Evolutionary conservation across 371 early-diverging fungal genomes (phyloP).

Genomic region (Rhizopus arrhizus): DNA sequence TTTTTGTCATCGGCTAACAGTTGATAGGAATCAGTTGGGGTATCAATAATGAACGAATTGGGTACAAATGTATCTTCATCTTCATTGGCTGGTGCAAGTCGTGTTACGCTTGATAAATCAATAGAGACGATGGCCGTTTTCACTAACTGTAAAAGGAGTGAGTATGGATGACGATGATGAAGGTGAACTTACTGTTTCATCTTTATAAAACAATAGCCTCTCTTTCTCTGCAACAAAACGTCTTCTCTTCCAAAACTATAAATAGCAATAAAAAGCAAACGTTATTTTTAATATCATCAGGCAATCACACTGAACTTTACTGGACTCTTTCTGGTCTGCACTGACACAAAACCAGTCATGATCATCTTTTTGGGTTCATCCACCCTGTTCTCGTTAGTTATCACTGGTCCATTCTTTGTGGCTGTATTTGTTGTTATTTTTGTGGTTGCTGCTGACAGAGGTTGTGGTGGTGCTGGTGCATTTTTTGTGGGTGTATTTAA

Average conservation of each 20-base stretch:
- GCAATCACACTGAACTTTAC: constrained; percentile 9
- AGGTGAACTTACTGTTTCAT: constrained; percentile 33
- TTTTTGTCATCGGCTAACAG: constrained; percentile 43
- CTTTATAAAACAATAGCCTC: constrained; percentile 43
- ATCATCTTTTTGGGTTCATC: not conserved
- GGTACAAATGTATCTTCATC: constrained; percentile 47
- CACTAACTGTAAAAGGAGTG: constrained; percentile 6
- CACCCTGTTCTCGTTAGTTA: too few species aligned
- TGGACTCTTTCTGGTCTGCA: constrained; percentile 30
- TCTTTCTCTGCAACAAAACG: constrained; percentile 47
- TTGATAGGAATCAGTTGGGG: constrained; percentile 36
- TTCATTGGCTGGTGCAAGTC: constrained; percentile 34
- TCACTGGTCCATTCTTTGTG: too few species aligned
- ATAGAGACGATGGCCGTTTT: constrained; percentile 47
- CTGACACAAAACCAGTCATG: constrained; percentile 33
- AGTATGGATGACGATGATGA: not conserved
- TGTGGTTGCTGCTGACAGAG: constrained; percentile 2
- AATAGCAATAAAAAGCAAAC: not conserved
- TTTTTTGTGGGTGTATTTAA: too few species aligned
- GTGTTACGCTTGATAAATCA: constrained; percentile 34
- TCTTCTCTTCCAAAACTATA: constrained; percentile 51
- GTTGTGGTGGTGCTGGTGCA: too few species aligned
- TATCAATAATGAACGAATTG: constrained; percentile 41
- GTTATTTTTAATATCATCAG: not conserved
- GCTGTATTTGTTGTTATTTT: constrained; percentile 10